phyloP scores from a whole-genome alignment of 2,329 filamentous ascomycete species.

The Coniella lustricola region DNA sequence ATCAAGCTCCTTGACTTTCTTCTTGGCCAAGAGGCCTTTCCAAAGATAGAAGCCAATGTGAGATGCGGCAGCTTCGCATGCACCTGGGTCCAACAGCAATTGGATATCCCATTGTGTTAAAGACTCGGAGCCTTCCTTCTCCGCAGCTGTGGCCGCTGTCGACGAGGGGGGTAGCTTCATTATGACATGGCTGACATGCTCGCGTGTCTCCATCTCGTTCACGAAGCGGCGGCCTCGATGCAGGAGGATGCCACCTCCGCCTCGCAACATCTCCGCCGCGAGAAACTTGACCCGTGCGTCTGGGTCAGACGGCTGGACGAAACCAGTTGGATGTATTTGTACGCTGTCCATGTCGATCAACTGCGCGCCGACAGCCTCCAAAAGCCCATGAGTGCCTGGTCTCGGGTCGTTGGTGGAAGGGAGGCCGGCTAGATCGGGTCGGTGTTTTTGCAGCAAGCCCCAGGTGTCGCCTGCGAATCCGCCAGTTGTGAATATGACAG shows the following conservation, averaged over 20 bases:
- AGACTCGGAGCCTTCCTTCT: slow-evolving; percentile 15
- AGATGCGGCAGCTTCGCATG: slow-evolving; percentile 41
- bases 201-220: slow-evolving; percentile 56
- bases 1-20: slow-evolving; percentile 43
- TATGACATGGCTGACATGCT: slow-evolving; percentile 47
- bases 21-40: slow-evolving; percentile 54
- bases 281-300: slow-evolving; percentile 50
- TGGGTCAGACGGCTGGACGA: slow-evolving; percentile 46
- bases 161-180: slow-evolving; percentile 29
- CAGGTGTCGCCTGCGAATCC: slow-evolving; percentile 57
- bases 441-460: slow-evolving; percentile 48
- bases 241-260: slow-evolving; percentile 55
- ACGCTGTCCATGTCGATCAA: slow-evolving; percentile 49
- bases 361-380: slow-evolving; percentile 32
- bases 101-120: slow-evolving; percentile 51
- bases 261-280: slow-evolving; percentile 55
- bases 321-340: slow-evolving; percentile 59
- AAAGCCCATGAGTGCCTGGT: slow-evolving; percentile 43
- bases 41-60: slow-evolving; percentile 58
- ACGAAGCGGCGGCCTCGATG: slow-evolving; percentile 45
- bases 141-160: background rate
- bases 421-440: slow-evolving; percentile 51
- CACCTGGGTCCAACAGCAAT: slow-evolving; percentile 53
- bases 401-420: slow-evolving; percentile 58
- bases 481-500: slow-evolving; percentile 54